phyloP scores from a whole-genome alignment of 2,329 filamentous ascomycete species.

The Pyrenophora graminea region DNA sequence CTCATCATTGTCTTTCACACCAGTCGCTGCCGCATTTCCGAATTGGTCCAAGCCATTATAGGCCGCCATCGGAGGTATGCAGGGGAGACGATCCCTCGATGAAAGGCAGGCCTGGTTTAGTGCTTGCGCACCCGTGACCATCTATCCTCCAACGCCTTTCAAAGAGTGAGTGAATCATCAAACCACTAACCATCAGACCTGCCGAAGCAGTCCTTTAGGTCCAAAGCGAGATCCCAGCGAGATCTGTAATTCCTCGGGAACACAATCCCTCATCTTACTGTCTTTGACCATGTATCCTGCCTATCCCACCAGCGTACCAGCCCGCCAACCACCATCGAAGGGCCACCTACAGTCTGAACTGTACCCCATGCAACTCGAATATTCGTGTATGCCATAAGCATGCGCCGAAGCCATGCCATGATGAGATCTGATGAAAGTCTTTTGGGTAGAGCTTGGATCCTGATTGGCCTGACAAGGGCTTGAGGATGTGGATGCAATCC shows the following conservation, averaged over 20 bases:
- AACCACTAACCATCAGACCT: conserved; percentile 8
- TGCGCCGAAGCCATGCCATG: too few species aligned
- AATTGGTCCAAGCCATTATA: conserved; percentile 13
- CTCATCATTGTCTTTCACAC: conserved; percentile 5
- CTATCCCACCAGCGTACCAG: conserved; percentile 7
- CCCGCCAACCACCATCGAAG: background rate
- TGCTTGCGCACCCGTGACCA: conserved; percentile 9
- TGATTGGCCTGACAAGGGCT: conserved; percentile 1
- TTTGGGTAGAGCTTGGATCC: background rate
- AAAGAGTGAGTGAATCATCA: conserved; percentile 10
- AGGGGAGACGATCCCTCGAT: conserved; percentile 1
- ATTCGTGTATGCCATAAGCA: too few species aligned
- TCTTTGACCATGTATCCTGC: conserved; percentile 7
- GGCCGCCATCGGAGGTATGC: conserved; percentile 14
- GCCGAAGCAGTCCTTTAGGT: conserved; percentile 5
- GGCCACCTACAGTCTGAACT: conserved; percentile 5
- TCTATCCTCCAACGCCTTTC: conserved; percentile 20
- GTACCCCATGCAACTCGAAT: background rate
- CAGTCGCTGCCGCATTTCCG: conserved; percentile 12
- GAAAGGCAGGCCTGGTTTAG: conserved; percentile 16
- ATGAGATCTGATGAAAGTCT: background rate
- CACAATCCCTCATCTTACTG: conserved; percentile 1
- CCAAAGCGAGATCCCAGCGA: conserved; percentile 9
- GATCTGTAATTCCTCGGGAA: background rate
- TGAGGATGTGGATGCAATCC: background rate